Conservation (phyloP, 768 basidiomycete species). For the Russula earlei region DNA sequence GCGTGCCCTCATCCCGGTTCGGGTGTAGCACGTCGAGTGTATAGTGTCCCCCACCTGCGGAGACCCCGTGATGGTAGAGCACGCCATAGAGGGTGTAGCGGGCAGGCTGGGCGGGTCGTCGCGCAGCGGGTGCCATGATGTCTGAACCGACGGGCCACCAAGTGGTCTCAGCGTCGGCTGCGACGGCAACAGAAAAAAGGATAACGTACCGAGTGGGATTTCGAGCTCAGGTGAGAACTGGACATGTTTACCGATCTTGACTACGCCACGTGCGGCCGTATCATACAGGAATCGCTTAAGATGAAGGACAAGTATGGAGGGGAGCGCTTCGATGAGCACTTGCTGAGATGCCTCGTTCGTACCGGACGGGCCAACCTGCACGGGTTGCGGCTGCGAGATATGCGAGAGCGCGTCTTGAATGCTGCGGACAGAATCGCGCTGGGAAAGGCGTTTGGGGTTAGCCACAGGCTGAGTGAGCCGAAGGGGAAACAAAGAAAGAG, state of each 20-base stretch:
- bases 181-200: neutral
- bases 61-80: constrained; percentile 87
- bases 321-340: constrained; percentile 71
- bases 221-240: constrained; percentile 70
- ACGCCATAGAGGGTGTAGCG: constrained; percentile 79
- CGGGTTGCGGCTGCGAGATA: constrained; percentile 69
- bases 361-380: constrained; percentile 47
- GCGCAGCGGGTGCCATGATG: constrained; percentile 22
- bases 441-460: neutral
- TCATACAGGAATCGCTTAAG: constrained; percentile 91
- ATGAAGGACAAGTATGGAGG: constrained; percentile 78
- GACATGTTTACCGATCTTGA: constrained; percentile 80
- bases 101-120: constrained; percentile 47
- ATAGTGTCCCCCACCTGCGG: constrained; percentile 91
- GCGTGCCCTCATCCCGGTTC: constrained; percentile 36
- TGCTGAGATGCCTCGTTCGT: constrained; percentile 66
- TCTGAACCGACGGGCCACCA: neutral
- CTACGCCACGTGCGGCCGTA: constrained; percentile 58
- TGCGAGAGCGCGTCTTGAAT: constrained; percentile 77
- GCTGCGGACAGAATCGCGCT: constrained; percentile 66
- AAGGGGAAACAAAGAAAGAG: neutral
- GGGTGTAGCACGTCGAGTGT: constrained; percentile 84
- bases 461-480: no score
- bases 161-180: neutral
- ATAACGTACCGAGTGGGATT: constrained; percentile 50